Conservation (phyloP, 2,329 filamentous ascomycete species). For the Xylaria sp. region DNA sequence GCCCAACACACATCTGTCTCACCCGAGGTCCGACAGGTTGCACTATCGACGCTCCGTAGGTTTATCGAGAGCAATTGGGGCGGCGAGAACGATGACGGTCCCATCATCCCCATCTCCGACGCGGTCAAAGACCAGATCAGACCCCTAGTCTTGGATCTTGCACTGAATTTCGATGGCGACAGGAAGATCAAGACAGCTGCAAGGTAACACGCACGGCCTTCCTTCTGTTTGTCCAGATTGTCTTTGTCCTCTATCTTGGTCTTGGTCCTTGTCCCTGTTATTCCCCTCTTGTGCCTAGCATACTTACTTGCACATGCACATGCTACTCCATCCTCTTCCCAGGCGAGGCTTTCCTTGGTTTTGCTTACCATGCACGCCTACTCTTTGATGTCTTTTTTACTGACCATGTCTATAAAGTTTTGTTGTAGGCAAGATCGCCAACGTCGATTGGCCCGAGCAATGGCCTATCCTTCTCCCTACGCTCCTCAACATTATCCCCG, state of each 20-base stretch:
- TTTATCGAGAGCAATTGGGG: slow-evolving; percentile 91
- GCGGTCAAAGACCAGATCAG: slow-evolving; percentile 79
- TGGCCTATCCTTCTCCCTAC: slow-evolving; percentile 91
- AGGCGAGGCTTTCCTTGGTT: slow-evolving; percentile 19
- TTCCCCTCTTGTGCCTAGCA: not conserved
- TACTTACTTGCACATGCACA: no score
- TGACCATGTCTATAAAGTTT: slow-evolving; percentile 54
- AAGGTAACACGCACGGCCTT: slow-evolving; percentile 68
- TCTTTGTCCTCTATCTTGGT: not conserved
- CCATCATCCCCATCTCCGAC: slow-evolving; percentile 75
- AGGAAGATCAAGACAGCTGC: slow-evolving; percentile 90
- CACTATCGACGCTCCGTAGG: slow-evolving; percentile 80
- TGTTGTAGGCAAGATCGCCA: slow-evolving; percentile 92
- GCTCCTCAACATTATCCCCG: slow-evolving; percentile 80
- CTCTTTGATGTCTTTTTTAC: slow-evolving; percentile 3
- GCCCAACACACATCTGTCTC: slow-evolving; percentile 80
- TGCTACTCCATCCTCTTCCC: not conserved
- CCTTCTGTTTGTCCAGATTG: not conserved
- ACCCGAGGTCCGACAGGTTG: slow-evolving; percentile 81
- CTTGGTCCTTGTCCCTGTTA: not conserved
- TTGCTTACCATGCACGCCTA: not conserved
- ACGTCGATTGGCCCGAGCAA: slow-evolving; percentile 90
- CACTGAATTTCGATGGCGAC: slow-evolving; percentile 77
- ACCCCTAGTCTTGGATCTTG: slow-evolving; percentile 79
- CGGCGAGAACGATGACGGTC: slow-evolving; percentile 74